phyloP scores from a whole-genome alignment of 2,329 filamentous ascomycete species.

The Aspergillus hiratsukae region DNA sequence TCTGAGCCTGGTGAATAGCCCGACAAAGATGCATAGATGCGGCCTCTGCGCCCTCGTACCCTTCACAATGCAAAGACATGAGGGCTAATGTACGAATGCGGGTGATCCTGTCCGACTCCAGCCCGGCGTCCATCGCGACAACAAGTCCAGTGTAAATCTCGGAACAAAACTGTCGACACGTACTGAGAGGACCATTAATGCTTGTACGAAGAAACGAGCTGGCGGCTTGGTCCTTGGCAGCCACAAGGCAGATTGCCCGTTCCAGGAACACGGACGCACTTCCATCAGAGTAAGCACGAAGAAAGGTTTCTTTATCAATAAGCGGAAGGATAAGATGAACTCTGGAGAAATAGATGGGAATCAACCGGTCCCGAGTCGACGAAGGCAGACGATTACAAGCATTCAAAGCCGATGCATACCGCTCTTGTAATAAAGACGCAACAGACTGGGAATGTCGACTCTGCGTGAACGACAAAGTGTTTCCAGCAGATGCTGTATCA shows the following conservation, averaged over 20 bases:
- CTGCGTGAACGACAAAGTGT: neutral
- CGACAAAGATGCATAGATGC: conserved; percentile 38
- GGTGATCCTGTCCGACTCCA: conserved; percentile 35
- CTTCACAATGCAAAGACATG: conserved; percentile 40
- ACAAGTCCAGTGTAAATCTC: conserved; percentile 35
- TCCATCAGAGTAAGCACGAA: conserved; percentile 21
- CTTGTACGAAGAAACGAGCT: conserved; percentile 27
- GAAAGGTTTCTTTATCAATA: conserved; percentile 26
- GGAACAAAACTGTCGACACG: conserved; percentile 35
- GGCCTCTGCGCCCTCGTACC: conserved; percentile 37
- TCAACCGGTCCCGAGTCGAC: conserved; percentile 28
- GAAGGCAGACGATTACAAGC: conserved; percentile 29
- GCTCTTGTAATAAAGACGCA: conserved; percentile 19
- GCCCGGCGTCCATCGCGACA: conserved; percentile 33
- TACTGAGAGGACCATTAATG: conserved; percentile 26
- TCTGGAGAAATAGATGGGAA: conserved; percentile 34
- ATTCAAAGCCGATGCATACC: conserved; percentile 21
- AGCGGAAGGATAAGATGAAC: conserved; percentile 38
- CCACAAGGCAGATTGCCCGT: conserved; percentile 38
- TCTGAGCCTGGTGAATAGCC: conserved; percentile 40
- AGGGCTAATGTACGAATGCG: conserved; percentile 36
- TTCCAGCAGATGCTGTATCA: neutral
- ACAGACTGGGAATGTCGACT: conserved; percentile 6
- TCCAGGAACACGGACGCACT: conserved; percentile 33
- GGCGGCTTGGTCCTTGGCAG: conserved; percentile 35